Evolutionary conservation across 2,329 filamentous ascomycete species (phyloP).

Genomic region (Diaporthe vaccinii): DNA sequence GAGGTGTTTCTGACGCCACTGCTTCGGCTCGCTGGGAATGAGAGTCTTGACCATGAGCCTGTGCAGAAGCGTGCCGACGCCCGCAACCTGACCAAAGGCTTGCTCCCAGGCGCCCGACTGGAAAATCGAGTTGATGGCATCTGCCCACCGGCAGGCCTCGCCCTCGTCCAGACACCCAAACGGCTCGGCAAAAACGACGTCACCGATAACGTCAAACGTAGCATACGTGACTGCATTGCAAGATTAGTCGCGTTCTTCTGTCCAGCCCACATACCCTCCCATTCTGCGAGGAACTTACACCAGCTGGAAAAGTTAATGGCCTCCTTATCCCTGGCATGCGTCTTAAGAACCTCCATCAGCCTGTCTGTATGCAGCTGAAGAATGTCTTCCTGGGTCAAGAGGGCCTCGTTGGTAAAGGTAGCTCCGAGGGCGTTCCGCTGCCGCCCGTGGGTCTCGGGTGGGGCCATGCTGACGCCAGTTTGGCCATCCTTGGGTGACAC

Average conservation of each 20-base stretch:
- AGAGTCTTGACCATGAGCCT: background rate
- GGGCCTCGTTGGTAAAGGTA: constrained; percentile 1
- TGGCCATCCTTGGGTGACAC: constrained; percentile 5
- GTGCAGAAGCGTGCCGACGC: background rate
- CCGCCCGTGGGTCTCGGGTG: background rate
- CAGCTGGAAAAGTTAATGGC: background rate
- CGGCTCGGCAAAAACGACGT: background rate
- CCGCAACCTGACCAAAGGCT: background rate
- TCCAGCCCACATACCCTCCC: too few relatives aligned
- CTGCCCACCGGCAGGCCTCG: background rate
- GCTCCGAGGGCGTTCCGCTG: background rate
- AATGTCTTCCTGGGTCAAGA: background rate
- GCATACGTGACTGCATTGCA: background rate
- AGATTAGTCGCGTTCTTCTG: background rate
- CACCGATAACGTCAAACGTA: background rate
- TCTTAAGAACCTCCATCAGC: background rate
- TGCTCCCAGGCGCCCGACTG: background rate
- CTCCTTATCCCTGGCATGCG: background rate
- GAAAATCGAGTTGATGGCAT: background rate
- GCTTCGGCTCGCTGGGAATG: background rate
- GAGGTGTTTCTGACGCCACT: background rate
- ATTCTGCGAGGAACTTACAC: background rate
- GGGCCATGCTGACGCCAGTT: background rate
- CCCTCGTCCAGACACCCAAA: background rate
- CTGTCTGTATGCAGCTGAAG: constrained; percentile 1